These are phyloP conservation scores for Metschnikowia noctiluminum DNA, from an alignment of 805 yeast species.

Conservation along the genomic window DNA sequence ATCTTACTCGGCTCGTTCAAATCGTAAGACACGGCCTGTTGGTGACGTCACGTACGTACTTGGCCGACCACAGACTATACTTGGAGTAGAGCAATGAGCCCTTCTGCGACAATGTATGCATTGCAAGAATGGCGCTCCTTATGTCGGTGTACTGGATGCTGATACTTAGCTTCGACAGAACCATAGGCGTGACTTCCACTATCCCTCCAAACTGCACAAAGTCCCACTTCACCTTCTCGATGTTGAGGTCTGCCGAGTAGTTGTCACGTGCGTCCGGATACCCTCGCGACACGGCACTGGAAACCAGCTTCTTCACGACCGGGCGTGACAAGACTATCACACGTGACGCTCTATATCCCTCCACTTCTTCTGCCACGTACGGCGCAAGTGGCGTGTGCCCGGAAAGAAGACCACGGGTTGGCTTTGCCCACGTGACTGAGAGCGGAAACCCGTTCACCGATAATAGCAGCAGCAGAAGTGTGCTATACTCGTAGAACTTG, in stretches of 20 bases:
- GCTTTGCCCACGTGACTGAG: conserved; percentile 45
- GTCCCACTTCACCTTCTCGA: conserved; percentile 44
- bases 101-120: conserved; percentile 24
- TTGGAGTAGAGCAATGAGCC: conserved; percentile 23
- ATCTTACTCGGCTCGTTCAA: neutral
- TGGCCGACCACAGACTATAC: conserved; percentile 58
- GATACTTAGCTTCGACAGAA: conserved; percentile 61
- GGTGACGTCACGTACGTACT: conserved; percentile 66
- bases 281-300: conserved; percentile 8
- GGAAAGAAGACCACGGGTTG: conserved; percentile 1
- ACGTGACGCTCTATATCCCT: conserved; percentile 49
- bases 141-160: conserved; percentile 59
- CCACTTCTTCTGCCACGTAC: conserved; percentile 30
- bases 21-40: conserved; percentile 47
- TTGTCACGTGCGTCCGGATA: conserved; percentile 45
- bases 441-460: conserved; percentile 55
- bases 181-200: conserved; percentile 60
- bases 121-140: conserved; percentile 54
- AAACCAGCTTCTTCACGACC: neutral
- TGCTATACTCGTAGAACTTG: conserved; percentile 47
- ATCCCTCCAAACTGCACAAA: conserved; percentile 57
- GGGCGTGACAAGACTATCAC: conserved; percentile 42
- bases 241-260: conserved; percentile 42
- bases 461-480: conserved; percentile 51
- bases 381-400: conserved; percentile 24